A percentile compares a stretch with the other conserved stretches of the same genome.
Evolutionary conservation across 2,329 filamentous ascomycete genomes (phyloP).

Genomic region (Trichoderma asperellum): DNA sequence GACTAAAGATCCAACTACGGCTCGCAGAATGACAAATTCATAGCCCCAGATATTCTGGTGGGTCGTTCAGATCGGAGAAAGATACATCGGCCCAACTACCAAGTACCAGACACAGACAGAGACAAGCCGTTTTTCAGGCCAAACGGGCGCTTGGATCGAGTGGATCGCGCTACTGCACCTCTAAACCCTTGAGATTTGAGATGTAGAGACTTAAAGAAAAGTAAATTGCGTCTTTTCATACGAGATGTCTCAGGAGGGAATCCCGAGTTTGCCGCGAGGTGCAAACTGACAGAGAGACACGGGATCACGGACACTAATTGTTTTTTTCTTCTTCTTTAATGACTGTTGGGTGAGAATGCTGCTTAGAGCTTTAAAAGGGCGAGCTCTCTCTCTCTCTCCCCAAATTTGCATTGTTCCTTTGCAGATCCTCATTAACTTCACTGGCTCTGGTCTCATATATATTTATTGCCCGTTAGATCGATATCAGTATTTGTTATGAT

Average conservation of each 20-base stretch:
- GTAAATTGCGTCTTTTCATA: conserved; percentile 15
- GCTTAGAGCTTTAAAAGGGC: not conserved
- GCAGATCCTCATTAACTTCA: not conserved
- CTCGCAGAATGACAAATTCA: conserved; percentile 17
- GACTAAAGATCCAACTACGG: not conserved
- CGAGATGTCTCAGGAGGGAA: conserved; percentile 11
- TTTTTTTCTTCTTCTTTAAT: not conserved
- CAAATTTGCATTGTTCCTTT: not conserved
- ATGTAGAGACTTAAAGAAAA: conserved; percentile 10
- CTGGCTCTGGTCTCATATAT: not conserved
- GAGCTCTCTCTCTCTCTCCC: not conserved
- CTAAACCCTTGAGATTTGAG: not conserved
- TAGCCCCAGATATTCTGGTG: not conserved
- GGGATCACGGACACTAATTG: not conserved
- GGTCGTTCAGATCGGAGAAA: conserved; percentile 1
- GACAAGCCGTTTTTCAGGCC: not conserved
- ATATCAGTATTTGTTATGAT: not conserved
- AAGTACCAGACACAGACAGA: not conserved
- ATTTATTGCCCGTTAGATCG: not conserved
- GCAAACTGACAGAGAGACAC: conserved; percentile 5
- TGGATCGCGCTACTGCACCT: conserved; percentile 15
- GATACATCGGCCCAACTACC: not conserved
- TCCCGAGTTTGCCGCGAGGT: conserved; percentile 13
- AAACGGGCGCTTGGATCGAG: not conserved
- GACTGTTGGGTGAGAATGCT: not conserved